These are phyloP conservation scores for Fusarium sp. DNA, from an alignment of 2,329 filamentous ascomycete species.

Conservation along the genomic window DNA sequence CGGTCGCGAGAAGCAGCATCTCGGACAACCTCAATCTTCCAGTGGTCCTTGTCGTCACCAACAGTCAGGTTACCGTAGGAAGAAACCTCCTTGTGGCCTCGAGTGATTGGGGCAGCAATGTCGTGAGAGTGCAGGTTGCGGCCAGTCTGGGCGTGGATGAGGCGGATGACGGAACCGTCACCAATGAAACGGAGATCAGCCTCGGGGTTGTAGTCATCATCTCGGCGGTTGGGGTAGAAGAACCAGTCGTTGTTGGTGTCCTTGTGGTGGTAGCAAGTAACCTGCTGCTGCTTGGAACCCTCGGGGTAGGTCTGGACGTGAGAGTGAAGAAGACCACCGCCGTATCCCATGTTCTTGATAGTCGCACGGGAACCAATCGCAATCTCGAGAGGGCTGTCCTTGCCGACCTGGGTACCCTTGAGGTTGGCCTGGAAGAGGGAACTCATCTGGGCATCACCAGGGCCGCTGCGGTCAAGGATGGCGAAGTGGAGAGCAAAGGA, in stretches of 20 bases:
- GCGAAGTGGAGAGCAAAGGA: slow-evolving; percentile 96
- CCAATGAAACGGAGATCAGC: slow-evolving; percentile 78
- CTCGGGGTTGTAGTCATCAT: slow-evolving; percentile 78
- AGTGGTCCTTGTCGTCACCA: slow-evolving; percentile 98
- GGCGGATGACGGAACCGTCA: slow-evolving; percentile 81
- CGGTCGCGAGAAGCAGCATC: slow-evolving; percentile 90
- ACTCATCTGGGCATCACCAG: slow-evolving; percentile 99
- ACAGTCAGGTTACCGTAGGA: slow-evolving; percentile 95
- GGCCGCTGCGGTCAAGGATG: slow-evolving; percentile 91
- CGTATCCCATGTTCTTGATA: slow-evolving; percentile 99
- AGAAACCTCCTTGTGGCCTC: slow-evolving; percentile 92
- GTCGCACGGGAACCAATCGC: slow-evolving; percentile 90
- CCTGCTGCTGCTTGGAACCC: slow-evolving; percentile 92
- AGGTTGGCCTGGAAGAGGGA: slow-evolving; percentile 99
- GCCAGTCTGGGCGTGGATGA: slow-evolving; percentile 95
- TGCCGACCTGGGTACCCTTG: slow-evolving; percentile 91
- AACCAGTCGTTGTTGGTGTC: slow-evolving; percentile 99
- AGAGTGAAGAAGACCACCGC: slow-evolving; percentile 94
- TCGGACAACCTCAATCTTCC: slow-evolving; percentile 90
- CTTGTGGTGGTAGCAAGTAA: slow-evolving; percentile 99
- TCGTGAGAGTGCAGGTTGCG: slow-evolving; percentile 97
- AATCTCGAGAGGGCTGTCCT: slow-evolving; percentile 92
- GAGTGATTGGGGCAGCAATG: slow-evolving; percentile 88
- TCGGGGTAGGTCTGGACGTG: slow-evolving; percentile 97
- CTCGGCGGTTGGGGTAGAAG: slow-evolving; percentile 91